These are phyloP conservation scores for Plenodomus tracheiphilus DNA, from an alignment of 2,329 filamentous ascomycete species.

Conservation along the genomic window DNA sequence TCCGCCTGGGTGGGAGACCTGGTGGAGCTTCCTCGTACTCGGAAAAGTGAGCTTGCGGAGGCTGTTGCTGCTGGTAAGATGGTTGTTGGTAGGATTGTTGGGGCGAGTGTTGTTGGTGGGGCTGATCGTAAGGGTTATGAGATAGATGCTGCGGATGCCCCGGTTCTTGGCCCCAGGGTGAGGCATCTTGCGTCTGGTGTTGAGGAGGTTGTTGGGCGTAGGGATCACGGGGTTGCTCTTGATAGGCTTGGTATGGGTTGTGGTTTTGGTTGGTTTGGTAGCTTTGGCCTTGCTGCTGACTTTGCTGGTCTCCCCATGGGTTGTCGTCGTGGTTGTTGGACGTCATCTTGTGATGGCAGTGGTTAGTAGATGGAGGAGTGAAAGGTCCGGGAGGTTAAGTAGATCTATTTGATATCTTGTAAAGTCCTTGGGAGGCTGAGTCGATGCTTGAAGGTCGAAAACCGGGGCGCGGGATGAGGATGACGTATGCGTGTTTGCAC, in stretches of 20 bases:
- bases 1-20: slow-evolving; percentile 32
- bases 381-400: background rate
- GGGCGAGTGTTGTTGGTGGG: slow-evolving; percentile 8
- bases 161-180: slow-evolving; percentile 14
- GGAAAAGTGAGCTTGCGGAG: background rate
- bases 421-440: background rate
- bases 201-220: slow-evolving; percentile 11
- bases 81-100: slow-evolving; percentile 9
- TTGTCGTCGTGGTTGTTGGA: slow-evolving; percentile 24
- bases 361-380: background rate
- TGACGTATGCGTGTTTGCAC: background rate
- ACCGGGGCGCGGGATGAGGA: background rate
- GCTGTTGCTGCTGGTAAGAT: slow-evolving; percentile 7
- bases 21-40: slow-evolving; percentile 21
- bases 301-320: slow-evolving; percentile 27
- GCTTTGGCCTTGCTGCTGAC: slow-evolving; percentile 15
- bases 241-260: slow-evolving; percentile 27
- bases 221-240: slow-evolving; percentile 16
- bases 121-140: slow-evolving; percentile 7
- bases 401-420: background rate
- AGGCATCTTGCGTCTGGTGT: slow-evolving; percentile 5
- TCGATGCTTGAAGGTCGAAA: background rate
- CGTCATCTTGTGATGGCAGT: slow-evolving; percentile 10
- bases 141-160: slow-evolving; percentile 4
- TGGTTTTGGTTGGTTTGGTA: slow-evolving; percentile 16